Evolutionary conservation across 805 yeast species (phyloP).

Genomic region (Zygosaccharomyces rouxii): DNA sequence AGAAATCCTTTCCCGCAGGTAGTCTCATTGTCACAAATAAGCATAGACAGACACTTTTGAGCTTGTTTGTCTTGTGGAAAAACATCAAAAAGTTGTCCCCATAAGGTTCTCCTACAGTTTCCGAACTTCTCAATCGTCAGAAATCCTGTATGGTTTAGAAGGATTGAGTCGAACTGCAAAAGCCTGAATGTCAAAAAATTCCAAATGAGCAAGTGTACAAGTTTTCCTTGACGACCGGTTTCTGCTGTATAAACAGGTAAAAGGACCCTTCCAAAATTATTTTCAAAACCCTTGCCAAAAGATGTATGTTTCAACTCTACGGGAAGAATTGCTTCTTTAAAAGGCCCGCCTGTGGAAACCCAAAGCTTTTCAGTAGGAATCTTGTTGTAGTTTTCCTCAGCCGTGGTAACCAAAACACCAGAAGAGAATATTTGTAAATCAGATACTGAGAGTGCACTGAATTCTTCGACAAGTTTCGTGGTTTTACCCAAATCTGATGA

Average conservation of each 20-base stretch:
- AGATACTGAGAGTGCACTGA: background rate
- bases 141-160: background rate
- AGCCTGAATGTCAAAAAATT: background rate
- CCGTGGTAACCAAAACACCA: slow-evolving; percentile 1
- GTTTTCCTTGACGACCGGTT: background rate
- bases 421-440: background rate
- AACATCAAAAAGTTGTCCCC: background rate
- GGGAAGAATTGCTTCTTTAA: slow-evolving; percentile 4
- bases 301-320: slow-evolving; percentile 1
- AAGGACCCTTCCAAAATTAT: slow-evolving; percentile 5
- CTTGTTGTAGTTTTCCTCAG: background rate
- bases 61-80: background rate
- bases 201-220: slow-evolving; percentile 1
- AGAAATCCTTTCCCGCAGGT: background rate
- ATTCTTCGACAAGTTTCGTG: slow-evolving; percentile 4
- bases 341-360: slow-evolving; percentile 7
- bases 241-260: slow-evolving; percentile 4
- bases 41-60: background rate
- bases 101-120: background rate
- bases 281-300: slow-evolving; percentile 2
- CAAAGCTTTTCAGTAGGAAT: slow-evolving; percentile 2
- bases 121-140: background rate
- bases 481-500: slow-evolving; percentile 6
- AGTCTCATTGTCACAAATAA: background rate
- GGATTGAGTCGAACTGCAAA: background rate